Percentiles rank a stretch among this genome's conserved stretches.
phyloP scores from a whole-genome alignment of 2,329 filamentous ascomycete genomes.

The Xylaria sp. region DNA sequence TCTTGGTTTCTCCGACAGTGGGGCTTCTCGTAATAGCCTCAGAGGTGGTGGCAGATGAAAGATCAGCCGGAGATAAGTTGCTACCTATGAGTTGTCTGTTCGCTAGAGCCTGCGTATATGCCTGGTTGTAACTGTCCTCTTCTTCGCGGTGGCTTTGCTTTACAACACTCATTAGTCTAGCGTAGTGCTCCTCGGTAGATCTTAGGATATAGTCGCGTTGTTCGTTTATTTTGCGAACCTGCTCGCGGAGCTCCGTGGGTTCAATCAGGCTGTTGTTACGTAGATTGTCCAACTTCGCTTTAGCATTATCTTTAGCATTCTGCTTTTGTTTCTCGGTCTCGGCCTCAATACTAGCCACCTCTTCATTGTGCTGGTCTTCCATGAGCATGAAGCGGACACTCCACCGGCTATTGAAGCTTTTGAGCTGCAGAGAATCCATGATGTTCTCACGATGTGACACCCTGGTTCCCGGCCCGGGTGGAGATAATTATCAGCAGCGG shows the following conservation, averaged over 20 bases:
- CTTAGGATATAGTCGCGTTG: slow-evolving; percentile 5
- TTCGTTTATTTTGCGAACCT: slow-evolving; percentile 4
- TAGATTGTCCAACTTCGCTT: slow-evolving; percentile 11
- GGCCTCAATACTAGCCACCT: slow-evolving; percentile 13
- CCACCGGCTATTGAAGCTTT: slow-evolving; percentile 17
- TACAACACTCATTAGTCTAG: slow-evolving; percentile 5
- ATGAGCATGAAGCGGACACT: slow-evolving; percentile 14
- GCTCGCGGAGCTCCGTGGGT: slow-evolving; percentile 3
- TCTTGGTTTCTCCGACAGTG: not conserved
- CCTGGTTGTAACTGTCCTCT: not conserved
- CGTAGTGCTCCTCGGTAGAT: slow-evolving; percentile 5
- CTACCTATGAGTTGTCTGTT: slow-evolving; percentile 2
- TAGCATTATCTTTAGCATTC: slow-evolving; percentile 1
- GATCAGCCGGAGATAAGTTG: not conserved
- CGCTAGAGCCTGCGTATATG: slow-evolving; percentile 13
- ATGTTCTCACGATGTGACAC: too few species aligned
- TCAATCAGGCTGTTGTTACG: slow-evolving; percentile 4
- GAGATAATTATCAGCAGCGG: too few species aligned
- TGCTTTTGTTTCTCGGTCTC: slow-evolving; percentile 21
- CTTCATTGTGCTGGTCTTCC: slow-evolving; percentile 18
- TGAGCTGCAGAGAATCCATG: slow-evolving; percentile 18
- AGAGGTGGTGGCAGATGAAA: not conserved
- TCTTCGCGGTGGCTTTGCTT: slow-evolving; percentile 22
- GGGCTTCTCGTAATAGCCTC: not conserved
- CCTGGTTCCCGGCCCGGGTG: too few species aligned